Percentiles rank a stretch among this genome's conserved stretches.
phyloP scores from a whole-genome alignment of 169 alveolate genomes.

The Besnoitia besnoiti region DNA sequence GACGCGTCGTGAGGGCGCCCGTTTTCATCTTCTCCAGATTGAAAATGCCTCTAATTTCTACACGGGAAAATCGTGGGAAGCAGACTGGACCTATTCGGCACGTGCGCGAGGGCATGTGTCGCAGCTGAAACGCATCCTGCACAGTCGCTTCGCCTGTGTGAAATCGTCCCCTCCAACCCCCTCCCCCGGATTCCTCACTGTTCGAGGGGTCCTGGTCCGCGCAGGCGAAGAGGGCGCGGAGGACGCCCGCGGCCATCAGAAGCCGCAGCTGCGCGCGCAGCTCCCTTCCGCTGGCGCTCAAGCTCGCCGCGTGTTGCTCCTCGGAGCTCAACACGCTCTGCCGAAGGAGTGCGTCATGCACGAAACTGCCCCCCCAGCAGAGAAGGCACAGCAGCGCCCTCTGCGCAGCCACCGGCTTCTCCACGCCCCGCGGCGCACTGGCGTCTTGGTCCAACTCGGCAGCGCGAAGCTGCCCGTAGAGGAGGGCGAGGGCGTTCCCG shows the following conservation, averaged over 20 bases:
- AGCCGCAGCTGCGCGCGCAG: slow-evolving; percentile 5
- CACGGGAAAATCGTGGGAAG: no score
- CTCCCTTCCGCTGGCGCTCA: neutral
- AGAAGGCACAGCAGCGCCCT: neutral
- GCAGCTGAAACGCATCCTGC: no score
- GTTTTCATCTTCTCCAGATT: no score
- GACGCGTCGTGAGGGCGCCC: no score
- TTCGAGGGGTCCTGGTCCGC: slow-evolving; percentile 10
- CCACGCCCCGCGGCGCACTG: neutral
- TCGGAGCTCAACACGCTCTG: slow-evolving; percentile 15
- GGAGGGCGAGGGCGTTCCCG: neutral
- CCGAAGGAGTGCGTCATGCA: slow-evolving; percentile 29
- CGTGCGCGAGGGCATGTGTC: no score
- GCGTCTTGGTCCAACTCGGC: neutral
- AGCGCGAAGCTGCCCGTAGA: neutral
- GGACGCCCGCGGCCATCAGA: neutral
- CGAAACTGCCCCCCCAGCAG: slow-evolving; percentile 9
- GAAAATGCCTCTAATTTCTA: no score
- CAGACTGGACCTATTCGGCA: no score
- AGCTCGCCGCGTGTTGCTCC: slow-evolving; percentile 1
- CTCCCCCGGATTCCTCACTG: neutral
- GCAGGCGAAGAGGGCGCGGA: slow-evolving; percentile 24
- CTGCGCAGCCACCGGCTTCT: neutral
- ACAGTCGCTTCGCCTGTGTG: neutral
- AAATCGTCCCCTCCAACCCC: neutral